These are phyloP conservation scores for Ormosia semicastrata DNA, from an alignment of 306 rosid genomes.

Conservation along the genomic window DNA sequence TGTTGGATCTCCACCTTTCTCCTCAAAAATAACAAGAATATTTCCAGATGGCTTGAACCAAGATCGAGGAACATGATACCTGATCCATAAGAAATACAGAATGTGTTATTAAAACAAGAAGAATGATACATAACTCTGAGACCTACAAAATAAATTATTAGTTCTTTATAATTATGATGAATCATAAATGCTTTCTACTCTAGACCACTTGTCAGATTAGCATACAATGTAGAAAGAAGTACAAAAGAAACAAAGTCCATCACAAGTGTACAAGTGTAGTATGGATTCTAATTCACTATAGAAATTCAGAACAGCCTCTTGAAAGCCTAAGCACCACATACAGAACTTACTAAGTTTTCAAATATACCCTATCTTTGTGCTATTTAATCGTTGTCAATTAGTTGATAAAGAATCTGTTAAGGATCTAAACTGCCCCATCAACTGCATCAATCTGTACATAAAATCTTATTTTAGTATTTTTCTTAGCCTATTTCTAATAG, in stretches of 20 bases:
- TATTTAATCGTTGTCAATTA: background rate
- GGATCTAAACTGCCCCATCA: background rate
- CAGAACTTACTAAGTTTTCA: background rate
- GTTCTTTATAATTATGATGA: background rate
- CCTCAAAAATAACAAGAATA: conserved; percentile 79
- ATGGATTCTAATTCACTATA: background rate
- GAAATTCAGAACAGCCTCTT: background rate
- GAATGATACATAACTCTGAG: background rate
- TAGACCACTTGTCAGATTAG: background rate
- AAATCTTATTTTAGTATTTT: background rate
- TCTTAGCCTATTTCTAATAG: background rate
- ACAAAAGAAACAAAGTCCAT: background rate
- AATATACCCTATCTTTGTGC: background rate
- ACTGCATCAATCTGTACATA: background rate
- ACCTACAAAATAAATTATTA: background rate
- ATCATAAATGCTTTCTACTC: background rate
- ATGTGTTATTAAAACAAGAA: background rate
- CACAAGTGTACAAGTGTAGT: background rate
- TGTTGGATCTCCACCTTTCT: conserved; percentile 87
- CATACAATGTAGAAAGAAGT: background rate
- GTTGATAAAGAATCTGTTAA: background rate
- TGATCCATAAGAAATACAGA: conserved; percentile 27
- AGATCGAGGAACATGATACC: conserved; percentile 97
- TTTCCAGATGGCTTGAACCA: conserved; percentile 97
- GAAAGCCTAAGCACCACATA: background rate